These are phyloP conservation scores for Candida xyloterini DNA, from an alignment of 805 yeast species.

Conservation along the genomic window DNA sequence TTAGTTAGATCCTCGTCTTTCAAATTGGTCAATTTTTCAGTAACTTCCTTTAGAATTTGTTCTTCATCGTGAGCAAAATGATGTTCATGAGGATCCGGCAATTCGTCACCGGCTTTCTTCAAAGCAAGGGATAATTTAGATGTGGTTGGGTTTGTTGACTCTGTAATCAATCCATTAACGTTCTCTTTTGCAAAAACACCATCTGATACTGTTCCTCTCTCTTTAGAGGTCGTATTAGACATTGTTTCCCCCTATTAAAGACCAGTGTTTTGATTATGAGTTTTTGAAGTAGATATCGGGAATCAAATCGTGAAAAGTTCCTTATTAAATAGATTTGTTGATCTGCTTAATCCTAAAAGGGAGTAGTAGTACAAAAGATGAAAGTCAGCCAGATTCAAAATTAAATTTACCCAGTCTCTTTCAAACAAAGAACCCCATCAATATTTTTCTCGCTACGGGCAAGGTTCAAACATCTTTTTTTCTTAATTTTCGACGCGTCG, in stretches of 20 bases:
- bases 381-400: background rate
- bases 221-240: constrained; percentile 3
- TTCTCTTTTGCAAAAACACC: constrained; percentile 8
- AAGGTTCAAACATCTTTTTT: background rate
- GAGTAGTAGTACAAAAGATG: background rate
- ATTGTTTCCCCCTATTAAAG: background rate
- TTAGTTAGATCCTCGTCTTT: constrained; percentile 21
- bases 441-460: background rate
- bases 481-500: constrained; percentile 1
- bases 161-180: constrained; percentile 1
- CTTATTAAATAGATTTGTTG: background rate
- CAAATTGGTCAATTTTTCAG: constrained; percentile 24
- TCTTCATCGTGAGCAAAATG: constrained; percentile 25
- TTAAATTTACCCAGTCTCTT: background rate
- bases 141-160: constrained; percentile 12
- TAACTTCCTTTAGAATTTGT: constrained; percentile 27
- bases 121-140: constrained; percentile 33
- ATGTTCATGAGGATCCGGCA: constrained; percentile 23
- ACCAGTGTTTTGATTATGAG: background rate
- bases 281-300: background rate
- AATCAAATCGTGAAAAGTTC: background rate
- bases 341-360: background rate
- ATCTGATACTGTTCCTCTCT: background rate
- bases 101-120: constrained; percentile 22
- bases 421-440: background rate